Evolutionary conservation across 768 basidiomycete species (phyloP), one percentile per base, ranked within the genome.

Genomic region (Tylopilus vinaceipallidus): DNA sequence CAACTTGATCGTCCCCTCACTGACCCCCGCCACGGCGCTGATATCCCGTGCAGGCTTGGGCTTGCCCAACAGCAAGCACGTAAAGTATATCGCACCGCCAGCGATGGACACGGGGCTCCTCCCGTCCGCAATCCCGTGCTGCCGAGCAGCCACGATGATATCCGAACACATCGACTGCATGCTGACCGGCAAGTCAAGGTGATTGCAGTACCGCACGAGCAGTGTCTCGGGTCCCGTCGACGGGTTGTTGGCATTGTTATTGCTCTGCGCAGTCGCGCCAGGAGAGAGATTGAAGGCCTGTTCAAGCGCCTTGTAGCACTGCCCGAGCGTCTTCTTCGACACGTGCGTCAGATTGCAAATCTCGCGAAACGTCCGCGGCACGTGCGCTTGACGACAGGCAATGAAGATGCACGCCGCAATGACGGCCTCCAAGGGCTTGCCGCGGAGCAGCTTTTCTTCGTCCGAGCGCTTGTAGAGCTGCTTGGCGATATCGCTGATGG

Each of bases 331-430:
- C 75, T 98, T 97, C 75, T 98, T 98, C 63, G 90, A 86, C 52
- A 98, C 95, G 59, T 89, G 85, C 8, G 93, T 93, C 56, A 95
- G 74, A 65, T 91, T 88, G 72, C 91, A 94, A 41, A 97, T 95
- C 74, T 97, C 97, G 62, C 89, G 84, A 74, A 98, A 98, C 46
- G 94, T 95, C 51, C 95, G 79, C 0, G 91, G 91, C n/a, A 95
- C 93, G 59, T 94, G 88, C 8, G 90, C 94, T 69, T 95, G 91
- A 32, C 95, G 80, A 67, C 94, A 97, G 0, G 95, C 95, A 60
- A 98, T 95, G 69, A 98, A 97, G 64, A 98, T 95, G 71, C 95
- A 98, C 1, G 95, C 95, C 24, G 95, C 95, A 54, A 97, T 92
- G 64, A 97, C 86, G 6, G 94, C 94, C 50, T 94, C 88, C 56